Conservation (phyloP, 2,329 filamentous ascomycete species). For the Chaetothyriales sp. region DNA sequence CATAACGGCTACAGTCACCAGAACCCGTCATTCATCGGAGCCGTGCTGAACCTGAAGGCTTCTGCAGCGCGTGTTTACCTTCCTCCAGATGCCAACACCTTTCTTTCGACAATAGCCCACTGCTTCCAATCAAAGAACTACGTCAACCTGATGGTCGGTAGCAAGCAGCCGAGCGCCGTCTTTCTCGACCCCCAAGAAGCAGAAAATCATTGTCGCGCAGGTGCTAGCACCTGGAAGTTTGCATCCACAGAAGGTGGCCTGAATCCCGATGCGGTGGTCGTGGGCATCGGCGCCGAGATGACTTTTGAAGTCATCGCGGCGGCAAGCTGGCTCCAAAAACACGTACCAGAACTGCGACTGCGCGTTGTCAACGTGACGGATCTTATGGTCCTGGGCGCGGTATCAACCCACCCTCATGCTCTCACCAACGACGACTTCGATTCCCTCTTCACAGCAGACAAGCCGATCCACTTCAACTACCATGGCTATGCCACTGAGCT, state of each 20-base stretch:
- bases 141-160: conserved; percentile 54
- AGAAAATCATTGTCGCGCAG: conserved; percentile 45
- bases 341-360: conserved; percentile 41
- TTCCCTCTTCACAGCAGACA: conserved; percentile 44
- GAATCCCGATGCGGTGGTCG: conserved; percentile 49
- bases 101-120: conserved; percentile 50
- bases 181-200: conserved; percentile 48
- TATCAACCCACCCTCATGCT: conserved; percentile 46
- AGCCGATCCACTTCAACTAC: conserved; percentile 51
- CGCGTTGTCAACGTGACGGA: conserved; percentile 55
- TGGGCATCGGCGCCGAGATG: conserved; percentile 51
- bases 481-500: conserved; percentile 52
- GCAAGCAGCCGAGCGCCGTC: conserved; percentile 51
- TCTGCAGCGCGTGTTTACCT: conserved; percentile 49
- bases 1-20: conserved; percentile 59
- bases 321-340: conserved; percentile 39
- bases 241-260: conserved; percentile 44
- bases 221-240: conserved; percentile 50
- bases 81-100: conserved; percentile 54
- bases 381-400: conserved; percentile 46
- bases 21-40: conserved; percentile 55
- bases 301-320: conserved; percentile 53
- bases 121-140: conserved; percentile 50
- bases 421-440: conserved; percentile 40
- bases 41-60: conserved; percentile 51